phyloP scores from a whole-genome alignment of 257 asterid species.

The Primulina eburnea region DNA sequence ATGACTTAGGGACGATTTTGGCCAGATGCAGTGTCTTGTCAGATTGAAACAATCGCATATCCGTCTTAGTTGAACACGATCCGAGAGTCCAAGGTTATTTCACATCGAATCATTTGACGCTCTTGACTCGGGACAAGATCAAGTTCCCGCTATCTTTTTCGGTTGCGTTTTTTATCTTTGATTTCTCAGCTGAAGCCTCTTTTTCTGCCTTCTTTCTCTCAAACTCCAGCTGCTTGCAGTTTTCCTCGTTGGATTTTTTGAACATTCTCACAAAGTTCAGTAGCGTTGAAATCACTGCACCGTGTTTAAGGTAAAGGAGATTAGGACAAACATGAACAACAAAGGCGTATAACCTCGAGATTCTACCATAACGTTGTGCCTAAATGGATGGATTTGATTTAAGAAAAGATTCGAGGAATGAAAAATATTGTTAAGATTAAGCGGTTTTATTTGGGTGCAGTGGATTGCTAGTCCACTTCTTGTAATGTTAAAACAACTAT shows the following conservation, averaged over 20 bases:
- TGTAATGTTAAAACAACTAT: no score
- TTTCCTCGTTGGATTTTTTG: conserved; percentile 75
- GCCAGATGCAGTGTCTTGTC: conserved; percentile 7
- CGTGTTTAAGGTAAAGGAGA: not conserved
- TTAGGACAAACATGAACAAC: conserved; percentile 6
- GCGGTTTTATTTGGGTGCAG: no score
- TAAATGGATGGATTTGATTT: no score
- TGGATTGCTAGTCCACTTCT: no score
- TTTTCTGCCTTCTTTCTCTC: conserved; percentile 91
- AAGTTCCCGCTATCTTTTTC: conserved; percentile 36
- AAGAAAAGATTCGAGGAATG: no score
- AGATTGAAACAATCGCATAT: not conserved
- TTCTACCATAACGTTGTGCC: not conserved
- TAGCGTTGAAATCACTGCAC: conserved; percentile 71
- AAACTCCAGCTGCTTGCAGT: conserved; percentile 75
- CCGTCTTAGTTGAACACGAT: not conserved
- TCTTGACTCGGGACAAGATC: conserved; percentile 31
- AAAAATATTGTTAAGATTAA: no score
- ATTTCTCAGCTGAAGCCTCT: conserved; percentile 59
- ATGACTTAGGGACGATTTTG: no score
- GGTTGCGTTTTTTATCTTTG: conserved; percentile 43
- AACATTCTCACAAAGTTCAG: conserved; percentile 81
- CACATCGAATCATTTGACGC: conserved; percentile 30
- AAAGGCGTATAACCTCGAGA: not conserved
- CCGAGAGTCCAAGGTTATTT: not conserved